phyloP scores from a whole-genome alignment of 1,284 basidiomycete genomes.

The Ceratobasidium sp. region DNA sequence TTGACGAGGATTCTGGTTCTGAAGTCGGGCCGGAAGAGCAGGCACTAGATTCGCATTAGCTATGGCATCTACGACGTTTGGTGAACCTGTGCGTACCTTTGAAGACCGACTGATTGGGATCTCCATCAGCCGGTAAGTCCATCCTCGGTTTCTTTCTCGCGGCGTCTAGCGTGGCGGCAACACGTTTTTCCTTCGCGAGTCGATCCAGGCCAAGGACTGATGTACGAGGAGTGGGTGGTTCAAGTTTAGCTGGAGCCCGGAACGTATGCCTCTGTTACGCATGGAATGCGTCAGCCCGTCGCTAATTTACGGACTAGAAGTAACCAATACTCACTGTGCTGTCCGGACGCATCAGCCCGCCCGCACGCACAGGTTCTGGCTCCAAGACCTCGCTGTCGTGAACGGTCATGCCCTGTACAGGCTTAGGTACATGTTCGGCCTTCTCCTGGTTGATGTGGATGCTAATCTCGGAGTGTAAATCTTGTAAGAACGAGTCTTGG shows the following conservation, averaged over 20 bases:
- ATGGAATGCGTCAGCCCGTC: conserved; percentile 11
- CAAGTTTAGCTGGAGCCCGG: conserved; percentile 76
- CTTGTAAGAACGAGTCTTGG: conserved; percentile 70
- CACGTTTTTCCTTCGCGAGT: conserved; percentile 88
- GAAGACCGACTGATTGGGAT: conserved; percentile 72
- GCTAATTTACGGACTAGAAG: not conserved
- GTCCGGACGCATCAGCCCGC: conserved; percentile 79
- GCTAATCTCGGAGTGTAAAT: conserved; percentile 70
- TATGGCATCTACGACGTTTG: not conserved
- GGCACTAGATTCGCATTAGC: conserved; percentile 70
- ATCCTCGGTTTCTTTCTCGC: conserved; percentile 76
- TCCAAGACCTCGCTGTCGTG: conserved; percentile 84
- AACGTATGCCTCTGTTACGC: conserved; percentile 77
- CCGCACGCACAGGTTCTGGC: conserved; percentile 79
- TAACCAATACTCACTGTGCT: conserved; percentile 63
- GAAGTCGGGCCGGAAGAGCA: conserved; percentile 67
- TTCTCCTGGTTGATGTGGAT: conserved; percentile 76
- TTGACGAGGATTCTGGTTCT: conserved; percentile 73
- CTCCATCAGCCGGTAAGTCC: conserved; percentile 65
- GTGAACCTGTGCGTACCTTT: conserved; percentile 70
- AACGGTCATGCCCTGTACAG: conserved; percentile 79
- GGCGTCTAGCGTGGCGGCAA: conserved; percentile 62
- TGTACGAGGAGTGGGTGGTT: conserved; percentile 77
- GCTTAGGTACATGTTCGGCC: conserved; percentile 61
- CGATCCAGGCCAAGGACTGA: conserved; percentile 89